Conservation (phyloP, 345 rosid genomes). For the Pseudoturritis turrita region DNA sequence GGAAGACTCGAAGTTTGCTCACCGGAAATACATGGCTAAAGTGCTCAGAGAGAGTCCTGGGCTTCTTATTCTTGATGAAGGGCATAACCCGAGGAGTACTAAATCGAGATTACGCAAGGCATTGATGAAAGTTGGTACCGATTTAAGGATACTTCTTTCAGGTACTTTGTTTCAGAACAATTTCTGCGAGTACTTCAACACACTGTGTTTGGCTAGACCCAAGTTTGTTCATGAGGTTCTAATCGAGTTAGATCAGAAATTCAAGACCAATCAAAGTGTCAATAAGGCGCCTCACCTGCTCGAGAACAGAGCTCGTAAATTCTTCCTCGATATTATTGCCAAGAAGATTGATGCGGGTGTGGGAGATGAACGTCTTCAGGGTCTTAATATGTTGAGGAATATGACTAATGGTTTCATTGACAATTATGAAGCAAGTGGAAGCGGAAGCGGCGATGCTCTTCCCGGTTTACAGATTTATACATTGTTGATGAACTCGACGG, state of each 20-base stretch:
- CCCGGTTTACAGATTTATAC: slow-evolving; percentile 94
- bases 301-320: slow-evolving; percentile 86
- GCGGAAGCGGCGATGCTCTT: slow-evolving; percentile 50
- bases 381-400: slow-evolving; percentile 71
- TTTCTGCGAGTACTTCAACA: slow-evolving; percentile 92
- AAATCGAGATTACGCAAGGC: slow-evolving; percentile 89
- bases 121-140: slow-evolving; percentile 87
- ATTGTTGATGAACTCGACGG: slow-evolving; percentile 81
- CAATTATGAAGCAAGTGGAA: slow-evolving; percentile 58
- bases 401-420: slow-evolving; percentile 79
- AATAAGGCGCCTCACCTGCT: slow-evolving; percentile 61
- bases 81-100: slow-evolving; percentile 94
- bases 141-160: slow-evolving; percentile 72
- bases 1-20: slow-evolving; percentile 78
- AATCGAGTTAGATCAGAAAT: slow-evolving; percentile 61
- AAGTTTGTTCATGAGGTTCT: slow-evolving; percentile 72
- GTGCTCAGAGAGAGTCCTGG: slow-evolving; percentile 90
- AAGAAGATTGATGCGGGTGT: slow-evolving; percentile 65
- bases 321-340: slow-evolving; percentile 72
- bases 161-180: slow-evolving; percentile 97
- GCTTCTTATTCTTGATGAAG: slow-evolving; percentile 84
- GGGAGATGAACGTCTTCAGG: slow-evolving; percentile 71
- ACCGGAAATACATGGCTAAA: slow-evolving; percentile 82
- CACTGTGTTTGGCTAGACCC: slow-evolving; percentile 89
- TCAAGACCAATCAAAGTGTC: slow-evolving; percentile 35